Conservation (phyloP, 805 yeast genomes). For the Jamesozyma piceae region DNA sequence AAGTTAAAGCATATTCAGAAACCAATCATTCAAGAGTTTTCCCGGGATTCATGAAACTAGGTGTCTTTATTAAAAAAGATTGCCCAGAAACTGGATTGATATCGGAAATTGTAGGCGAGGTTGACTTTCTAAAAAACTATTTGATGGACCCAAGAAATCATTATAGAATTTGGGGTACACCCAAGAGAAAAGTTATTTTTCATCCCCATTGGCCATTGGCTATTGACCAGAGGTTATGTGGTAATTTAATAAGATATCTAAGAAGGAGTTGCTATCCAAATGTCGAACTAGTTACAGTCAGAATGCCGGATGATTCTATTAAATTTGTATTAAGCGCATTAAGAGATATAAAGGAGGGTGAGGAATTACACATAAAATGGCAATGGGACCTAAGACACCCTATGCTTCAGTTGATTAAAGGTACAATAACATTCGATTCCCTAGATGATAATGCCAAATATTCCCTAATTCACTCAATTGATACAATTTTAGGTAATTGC, state of each 20-base stretch:
- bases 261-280: constrained; percentile 73
- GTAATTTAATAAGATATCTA: constrained; percentile 65
- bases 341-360: constrained; percentile 47
- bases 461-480: constrained; percentile 49
- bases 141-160: constrained; percentile 61
- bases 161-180: constrained; percentile 65
- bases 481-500: constrained; percentile 49
- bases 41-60: constrained; percentile 64
- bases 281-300: constrained; percentile 48
- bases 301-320: constrained; percentile 29
- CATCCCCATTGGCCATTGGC: constrained; percentile 50
- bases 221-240: constrained; percentile 81
- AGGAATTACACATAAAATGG: constrained; percentile 77
- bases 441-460: constrained; percentile 44
- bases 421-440: constrained; percentile 43
- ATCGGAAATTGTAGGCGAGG: constrained; percentile 62
- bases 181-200: constrained; percentile 48
- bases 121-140: constrained; percentile 56
- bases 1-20: constrained; percentile 53
- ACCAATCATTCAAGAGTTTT: constrained; percentile 48
- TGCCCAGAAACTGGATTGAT: constrained; percentile 43
- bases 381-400: constrained; percentile 81
- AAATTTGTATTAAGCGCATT: constrained; percentile 51
- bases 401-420: constrained; percentile 42
- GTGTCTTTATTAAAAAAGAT: constrained; percentile 40